These are phyloP conservation scores for Ganoderma boninense DNA, from an alignment of 1,284 basidiomycete species.

Conservation along the genomic window DNA sequence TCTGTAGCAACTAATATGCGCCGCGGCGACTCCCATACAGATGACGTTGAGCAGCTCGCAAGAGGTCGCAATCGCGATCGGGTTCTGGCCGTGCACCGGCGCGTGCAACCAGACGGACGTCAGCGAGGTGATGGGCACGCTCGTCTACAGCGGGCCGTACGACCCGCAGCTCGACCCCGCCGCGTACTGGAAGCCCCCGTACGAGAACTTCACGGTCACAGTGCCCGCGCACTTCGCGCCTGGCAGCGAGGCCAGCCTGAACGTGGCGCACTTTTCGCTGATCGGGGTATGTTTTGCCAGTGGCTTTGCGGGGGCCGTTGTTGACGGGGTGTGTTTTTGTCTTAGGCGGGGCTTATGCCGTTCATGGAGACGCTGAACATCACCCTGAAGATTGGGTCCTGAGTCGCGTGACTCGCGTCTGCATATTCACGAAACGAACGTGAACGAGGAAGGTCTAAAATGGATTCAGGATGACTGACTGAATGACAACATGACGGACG, in stretches of 20 bases:
- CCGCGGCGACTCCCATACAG: constrained; percentile 33
- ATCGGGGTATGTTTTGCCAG: constrained; percentile 61
- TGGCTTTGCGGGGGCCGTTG: background rate
- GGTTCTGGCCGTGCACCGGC: constrained; percentile 45
- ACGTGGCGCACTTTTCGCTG: constrained; percentile 52
- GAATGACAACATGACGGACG: no score
- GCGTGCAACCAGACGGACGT: constrained; percentile 41
- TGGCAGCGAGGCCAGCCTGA: constrained; percentile 47
- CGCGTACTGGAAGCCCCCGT: constrained; percentile 43
- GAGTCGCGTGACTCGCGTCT: background rate
- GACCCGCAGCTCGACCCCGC: constrained; percentile 44
- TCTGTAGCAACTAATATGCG: no score
- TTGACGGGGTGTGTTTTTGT: background rate
- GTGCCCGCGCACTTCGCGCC: constrained; percentile 45
- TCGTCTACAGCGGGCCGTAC: constrained; percentile 56
- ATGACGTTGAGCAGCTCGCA: constrained; percentile 46
- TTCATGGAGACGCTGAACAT: constrained; percentile 24
- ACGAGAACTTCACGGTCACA: constrained; percentile 61
- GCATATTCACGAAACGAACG: background rate
- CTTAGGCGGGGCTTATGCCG: constrained; percentile 13
- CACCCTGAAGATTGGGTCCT: constrained; percentile 13
- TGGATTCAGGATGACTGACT: no score
- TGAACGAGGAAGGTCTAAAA: no score
- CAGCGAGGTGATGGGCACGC: constrained; percentile 46
- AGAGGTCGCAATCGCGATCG: constrained; percentile 57